Evolutionary conservation across 148 eudicot genomes (phyloP).

Genomic region (Silene uniflora): DNA sequence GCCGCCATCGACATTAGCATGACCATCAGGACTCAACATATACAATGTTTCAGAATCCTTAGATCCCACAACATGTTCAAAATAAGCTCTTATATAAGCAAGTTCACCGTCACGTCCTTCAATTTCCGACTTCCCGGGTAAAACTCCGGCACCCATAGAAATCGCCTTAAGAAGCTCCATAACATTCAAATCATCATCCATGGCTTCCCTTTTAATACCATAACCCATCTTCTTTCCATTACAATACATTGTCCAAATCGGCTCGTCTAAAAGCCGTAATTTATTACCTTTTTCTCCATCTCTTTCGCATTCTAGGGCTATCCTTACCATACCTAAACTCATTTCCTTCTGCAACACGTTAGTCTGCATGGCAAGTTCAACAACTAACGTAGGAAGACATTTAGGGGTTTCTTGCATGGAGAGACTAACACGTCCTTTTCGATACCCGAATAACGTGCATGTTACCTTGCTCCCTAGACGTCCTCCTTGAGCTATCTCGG

Average conservation of each 20-base stretch:
- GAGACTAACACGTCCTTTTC: conserved; percentile 61
- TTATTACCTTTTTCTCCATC: conserved; percentile 20
- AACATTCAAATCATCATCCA: conserved; percentile 56
- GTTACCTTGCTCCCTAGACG: conserved; percentile 28
- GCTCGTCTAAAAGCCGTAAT: conserved; percentile 48
- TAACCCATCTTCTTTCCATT: conserved; percentile 71
- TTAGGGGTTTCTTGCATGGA: conserved; percentile 60
- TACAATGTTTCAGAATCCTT: conserved; percentile 73
- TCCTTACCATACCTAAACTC: conserved; percentile 57
- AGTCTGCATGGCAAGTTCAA: conserved; percentile 69
- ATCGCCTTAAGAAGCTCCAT: conserved; percentile 65
- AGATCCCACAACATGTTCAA: conserved; percentile 69
- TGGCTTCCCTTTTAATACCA: conserved; percentile 56
- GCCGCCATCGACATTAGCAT: conserved; percentile 30
- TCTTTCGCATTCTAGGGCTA: conserved; percentile 78
- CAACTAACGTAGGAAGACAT: conserved; percentile 48
- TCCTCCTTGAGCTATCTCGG: conserved; percentile 27
- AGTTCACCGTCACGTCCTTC: conserved; percentile 65
- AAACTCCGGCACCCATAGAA: conserved; percentile 76
- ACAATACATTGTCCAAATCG: conserved; percentile 64
- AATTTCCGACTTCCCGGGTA: conserved; percentile 43
- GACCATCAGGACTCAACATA: conserved; percentile 74
- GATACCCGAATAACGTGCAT: conserved; percentile 65
- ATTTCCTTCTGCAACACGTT: conserved; percentile 52
- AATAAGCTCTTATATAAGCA: conserved; percentile 66